These are phyloP conservation scores for Colletotrichum sp. DNA, from an alignment of 2,329 filamentous ascomycete species.

Conservation along the genomic window DNA sequence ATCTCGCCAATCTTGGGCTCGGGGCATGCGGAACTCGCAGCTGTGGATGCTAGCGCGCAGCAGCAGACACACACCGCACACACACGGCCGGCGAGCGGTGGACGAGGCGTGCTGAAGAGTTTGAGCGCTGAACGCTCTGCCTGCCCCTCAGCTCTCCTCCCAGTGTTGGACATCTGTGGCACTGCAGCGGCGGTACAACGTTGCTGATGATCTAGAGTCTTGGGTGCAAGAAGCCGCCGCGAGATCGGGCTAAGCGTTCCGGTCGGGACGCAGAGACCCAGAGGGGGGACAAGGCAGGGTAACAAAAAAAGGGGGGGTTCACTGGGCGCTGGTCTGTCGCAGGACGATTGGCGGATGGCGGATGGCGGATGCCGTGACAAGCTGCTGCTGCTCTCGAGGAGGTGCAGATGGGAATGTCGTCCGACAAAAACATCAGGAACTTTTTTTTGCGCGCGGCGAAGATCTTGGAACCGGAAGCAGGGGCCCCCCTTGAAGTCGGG, in stretches of 20 bases:
- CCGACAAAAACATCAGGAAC: slow-evolving; percentile 8
- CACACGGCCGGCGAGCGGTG: neutral
- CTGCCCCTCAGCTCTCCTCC: neutral
- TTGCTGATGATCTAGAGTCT: slow-evolving; percentile 13
- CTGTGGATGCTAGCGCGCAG: neutral
- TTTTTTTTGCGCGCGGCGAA: slow-evolving; percentile 12
- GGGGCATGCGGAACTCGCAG: slow-evolving; percentile 1
- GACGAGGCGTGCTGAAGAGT: neutral
- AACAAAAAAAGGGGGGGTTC: neutral
- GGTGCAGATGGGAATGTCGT: slow-evolving; percentile 5
- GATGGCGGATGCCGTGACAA: slow-evolving; percentile 12
- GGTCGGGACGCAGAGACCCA: neutral
- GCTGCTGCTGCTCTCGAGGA: neutral
- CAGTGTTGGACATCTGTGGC: neutral
- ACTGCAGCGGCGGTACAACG: slow-evolving; percentile 3
- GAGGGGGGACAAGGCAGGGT: neutral
- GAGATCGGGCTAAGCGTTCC: slow-evolving; percentile 16
- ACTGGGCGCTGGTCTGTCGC: neutral
- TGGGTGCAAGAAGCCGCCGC: slow-evolving; percentile 11
- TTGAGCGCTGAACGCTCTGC: neutral
- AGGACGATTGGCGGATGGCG: neutral
- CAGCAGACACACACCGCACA: neutral
- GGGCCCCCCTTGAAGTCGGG: neutral
- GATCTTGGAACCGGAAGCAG: slow-evolving; percentile 4
- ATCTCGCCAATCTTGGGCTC: slow-evolving; percentile 16